Base-by-base conservation (phyloP, 768 basidiomycete species). In the Pleurotus salmoneostramineus region DNA sequence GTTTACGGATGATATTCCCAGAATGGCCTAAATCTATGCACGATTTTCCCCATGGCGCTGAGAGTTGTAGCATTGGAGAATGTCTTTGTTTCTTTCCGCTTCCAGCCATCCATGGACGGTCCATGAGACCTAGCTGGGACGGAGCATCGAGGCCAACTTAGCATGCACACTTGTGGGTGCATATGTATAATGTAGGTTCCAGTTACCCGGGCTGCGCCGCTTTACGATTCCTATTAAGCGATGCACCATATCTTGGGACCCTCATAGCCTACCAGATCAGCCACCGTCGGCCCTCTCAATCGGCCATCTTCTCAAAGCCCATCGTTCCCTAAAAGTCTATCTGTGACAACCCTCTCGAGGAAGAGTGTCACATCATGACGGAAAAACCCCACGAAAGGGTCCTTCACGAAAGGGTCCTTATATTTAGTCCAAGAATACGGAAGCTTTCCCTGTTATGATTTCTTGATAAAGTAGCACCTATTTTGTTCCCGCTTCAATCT, bases 251-350 rank as follows among this genome's bases (percentile, higher is more conserved):
- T 27, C 21, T 27, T 27, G 21, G 21, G 21, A 27, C 21, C 21
- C 37, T n/a, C 37, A 40, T n/a, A 40, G 37, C 10, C 37, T n/a
- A 40, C 8, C 3, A 43, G 11, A 55, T 44, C 52, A 44, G 48
- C 27, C 11, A 21, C 52, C 50, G 50, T 37, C 27, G 37, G 10
- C 40, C 1, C 21, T 17, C 52, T 17, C 6, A 33, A 33, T 52
- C 50, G 50, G 35, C 50, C 50, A 55, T 42, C 52, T 55, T 55
- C 52, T 40, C 14, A 42, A 55, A 32, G 17, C 12, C 40, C 36
- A 27, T 55, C 52, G 52, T 55, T 55, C 52, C 52, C 52, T 55
- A 55, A 55, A 55, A 55, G 52, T 55, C 52, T 55, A 55, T 55
- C 40, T 55, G 40, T 55, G 52, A 55, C 52, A 17, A 54, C 52